phyloP scores from a whole-genome alignment of 345 rosid genomes.

The Raphanus sativus region DNA sequence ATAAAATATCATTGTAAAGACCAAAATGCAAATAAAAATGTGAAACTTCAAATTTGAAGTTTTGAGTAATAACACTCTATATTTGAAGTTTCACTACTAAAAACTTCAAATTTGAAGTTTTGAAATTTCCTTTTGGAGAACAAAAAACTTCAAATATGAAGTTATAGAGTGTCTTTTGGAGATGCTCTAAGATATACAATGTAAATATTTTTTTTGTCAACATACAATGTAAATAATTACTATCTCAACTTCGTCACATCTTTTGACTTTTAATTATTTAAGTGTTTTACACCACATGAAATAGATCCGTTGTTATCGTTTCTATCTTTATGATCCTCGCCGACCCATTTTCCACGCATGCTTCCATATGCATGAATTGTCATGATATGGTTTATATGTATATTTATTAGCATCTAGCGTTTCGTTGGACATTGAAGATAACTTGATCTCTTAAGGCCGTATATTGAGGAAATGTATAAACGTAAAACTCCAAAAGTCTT shows the following conservation, averaged over 20 bases:
- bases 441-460: neutral
- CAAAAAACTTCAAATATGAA: too few relatives aligned
- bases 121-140: too few relatives aligned
- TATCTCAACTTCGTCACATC: constrained; percentile 15
- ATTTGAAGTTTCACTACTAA: too few relatives aligned
- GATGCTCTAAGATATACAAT: too few relatives aligned
- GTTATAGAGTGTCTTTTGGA: too few relatives aligned
- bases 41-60: too few relatives aligned
- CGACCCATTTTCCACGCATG: constrained; percentile 31
- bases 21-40: too few relatives aligned
- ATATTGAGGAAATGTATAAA: neutral
- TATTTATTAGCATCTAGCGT: constrained; percentile 1
- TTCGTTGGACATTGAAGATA: constrained; percentile 2
- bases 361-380: constrained; percentile 28
- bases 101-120: too few relatives aligned
- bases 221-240: neutral
- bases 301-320: constrained; percentile 42
- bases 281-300: constrained; percentile 35
- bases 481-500: neutral
- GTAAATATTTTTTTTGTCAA: too few relatives aligned
- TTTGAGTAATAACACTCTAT: too few relatives aligned
- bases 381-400: neutral
- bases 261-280: constrained; percentile 21
- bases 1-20: too few relatives aligned
- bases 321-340: constrained; percentile 38